Percentiles rank a stretch among this genome's conserved stretches.
phyloP scores from a whole-genome alignment of 2,329 filamentous ascomycete genomes.

The Cytospora piceae region DNA sequence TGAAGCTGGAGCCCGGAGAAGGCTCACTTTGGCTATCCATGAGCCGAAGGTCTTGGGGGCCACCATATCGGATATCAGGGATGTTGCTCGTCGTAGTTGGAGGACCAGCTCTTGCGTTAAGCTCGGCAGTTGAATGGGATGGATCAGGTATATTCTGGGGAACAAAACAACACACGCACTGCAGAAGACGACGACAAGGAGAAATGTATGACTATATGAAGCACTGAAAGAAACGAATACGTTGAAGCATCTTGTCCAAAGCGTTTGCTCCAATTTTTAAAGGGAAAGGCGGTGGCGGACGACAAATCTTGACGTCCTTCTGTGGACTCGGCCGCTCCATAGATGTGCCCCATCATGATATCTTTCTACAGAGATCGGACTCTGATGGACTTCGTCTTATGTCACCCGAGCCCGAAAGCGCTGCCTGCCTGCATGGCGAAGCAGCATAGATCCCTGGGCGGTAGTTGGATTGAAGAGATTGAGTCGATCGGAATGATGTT shows the following conservation, averaged over 20 bases:
- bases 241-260: background rate
- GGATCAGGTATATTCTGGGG: background rate
- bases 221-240: background rate
- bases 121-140: background rate
- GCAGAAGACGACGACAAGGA: background rate
- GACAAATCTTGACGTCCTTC: conserved; percentile 6
- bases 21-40: conserved; percentile 7
- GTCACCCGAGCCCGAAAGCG: background rate
- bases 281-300: background rate
- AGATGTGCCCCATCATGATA: background rate
- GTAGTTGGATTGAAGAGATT: background rate
- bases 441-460: background rate
- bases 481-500: background rate
- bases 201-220: background rate
- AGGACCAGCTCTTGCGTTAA: background rate
- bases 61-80: background rate
- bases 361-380: background rate
- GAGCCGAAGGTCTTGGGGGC: background rate
- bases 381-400: background rate
- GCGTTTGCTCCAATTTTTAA: conserved; percentile 12
- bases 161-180: background rate
- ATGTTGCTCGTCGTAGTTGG: background rate
- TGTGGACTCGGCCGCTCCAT: conserved; percentile 8
- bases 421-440: background rate
- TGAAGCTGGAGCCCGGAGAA: conserved; percentile 10